Evolutionary conservation across 805 yeast genomes (phyloP).

Genomic region (Yarrowia divulgata): DNA sequence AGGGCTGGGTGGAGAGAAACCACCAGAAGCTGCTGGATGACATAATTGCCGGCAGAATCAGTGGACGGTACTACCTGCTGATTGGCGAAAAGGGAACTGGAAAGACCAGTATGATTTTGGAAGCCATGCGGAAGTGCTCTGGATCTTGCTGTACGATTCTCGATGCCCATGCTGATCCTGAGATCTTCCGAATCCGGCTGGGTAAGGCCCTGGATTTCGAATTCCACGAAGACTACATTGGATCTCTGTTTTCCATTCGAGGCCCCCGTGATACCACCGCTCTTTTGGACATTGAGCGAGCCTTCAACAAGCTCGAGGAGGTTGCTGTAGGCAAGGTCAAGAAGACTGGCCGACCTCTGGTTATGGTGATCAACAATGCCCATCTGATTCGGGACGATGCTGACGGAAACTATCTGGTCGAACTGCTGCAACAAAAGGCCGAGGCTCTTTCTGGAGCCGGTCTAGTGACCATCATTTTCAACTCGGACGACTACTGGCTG

Average conservation of each 20-base stretch:
- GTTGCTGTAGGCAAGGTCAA: slow-evolving; percentile 61
- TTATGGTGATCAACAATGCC: slow-evolving; percentile 73
- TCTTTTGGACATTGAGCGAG: slow-evolving; percentile 79
- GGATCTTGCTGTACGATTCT: slow-evolving; percentile 72
- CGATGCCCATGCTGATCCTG: slow-evolving; percentile 88
- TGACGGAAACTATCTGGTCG: slow-evolving; percentile 73
- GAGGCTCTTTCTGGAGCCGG: slow-evolving; percentile 79
- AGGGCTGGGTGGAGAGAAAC: slow-evolving; percentile 73
- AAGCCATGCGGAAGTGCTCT: slow-evolving; percentile 67
- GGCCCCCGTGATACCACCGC: slow-evolving; percentile 91
- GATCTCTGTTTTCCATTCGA: slow-evolving; percentile 76
- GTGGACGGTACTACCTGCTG: slow-evolving; percentile 73
- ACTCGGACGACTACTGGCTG: slow-evolving; percentile 87
- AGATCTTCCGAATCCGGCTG: slow-evolving; percentile 74
- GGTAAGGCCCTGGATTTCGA: slow-evolving; percentile 79
- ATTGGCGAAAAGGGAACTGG: slow-evolving; percentile 91
- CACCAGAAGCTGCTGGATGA: slow-evolving; percentile 71
- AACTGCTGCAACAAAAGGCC: slow-evolving; percentile 82
- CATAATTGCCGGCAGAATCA: slow-evolving; percentile 66
- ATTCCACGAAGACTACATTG: slow-evolving; percentile 82
- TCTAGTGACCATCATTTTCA: slow-evolving; percentile 71
- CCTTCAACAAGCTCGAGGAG: slow-evolving; percentile 75
- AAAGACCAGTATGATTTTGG: slow-evolving; percentile 75
- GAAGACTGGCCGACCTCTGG: slow-evolving; percentile 61
- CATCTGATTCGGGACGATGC: slow-evolving; percentile 79